Evolutionary conservation across 495 filamentous ascomycete species (phyloP).

Genomic region (Aspergillus saccharolyticus): DNA sequence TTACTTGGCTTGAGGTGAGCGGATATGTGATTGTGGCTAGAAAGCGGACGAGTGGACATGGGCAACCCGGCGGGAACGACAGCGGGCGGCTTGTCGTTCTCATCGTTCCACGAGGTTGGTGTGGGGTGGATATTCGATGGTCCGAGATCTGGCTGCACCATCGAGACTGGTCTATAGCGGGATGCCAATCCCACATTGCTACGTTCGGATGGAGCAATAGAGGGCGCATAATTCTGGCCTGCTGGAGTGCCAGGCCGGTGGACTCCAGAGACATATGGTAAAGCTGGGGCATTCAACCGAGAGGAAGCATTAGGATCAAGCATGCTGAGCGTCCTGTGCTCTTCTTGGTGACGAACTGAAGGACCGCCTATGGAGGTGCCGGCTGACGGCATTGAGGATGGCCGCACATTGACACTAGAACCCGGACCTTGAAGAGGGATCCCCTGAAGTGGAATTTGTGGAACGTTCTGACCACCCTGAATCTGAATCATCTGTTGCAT

Average conservation of each 20-base stretch:
- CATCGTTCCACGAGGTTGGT: constrained; percentile 45
- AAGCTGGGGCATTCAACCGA: constrained; percentile 40
- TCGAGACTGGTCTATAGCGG: constrained; percentile 87
- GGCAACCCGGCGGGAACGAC: constrained; percentile 20
- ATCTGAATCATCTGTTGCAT: constrained; percentile 77
- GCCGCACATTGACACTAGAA: constrained; percentile 27
- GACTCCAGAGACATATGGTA: constrained; percentile 27
- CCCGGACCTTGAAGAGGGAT: constrained; percentile 12
- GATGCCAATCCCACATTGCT: constrained; percentile 87
- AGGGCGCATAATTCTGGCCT: constrained; percentile 56
- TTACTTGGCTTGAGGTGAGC: constrained; percentile 24
- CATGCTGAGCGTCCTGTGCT: constrained; percentile 73
- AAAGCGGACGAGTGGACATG: constrained; percentile 26
- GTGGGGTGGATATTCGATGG: constrained; percentile 47
- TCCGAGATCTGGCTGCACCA: constrained; percentile 30
- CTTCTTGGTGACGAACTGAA: constrained; percentile 19
- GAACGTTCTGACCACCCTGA: constrained; percentile 36
- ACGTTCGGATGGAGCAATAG: constrained; percentile 88
- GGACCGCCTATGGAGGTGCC: constrained; percentile 18
- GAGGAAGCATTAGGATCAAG: constrained; percentile 63
- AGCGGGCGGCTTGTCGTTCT: constrained; percentile 31
- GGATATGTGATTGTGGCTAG: constrained; percentile 23
- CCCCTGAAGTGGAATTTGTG: constrained; percentile 17
- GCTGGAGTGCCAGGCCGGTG: constrained; percentile 28
- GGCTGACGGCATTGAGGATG: constrained; percentile 41